Conservation (phyloP, 441 rosid genomes). For the Pelargonium citronellum region DNA sequence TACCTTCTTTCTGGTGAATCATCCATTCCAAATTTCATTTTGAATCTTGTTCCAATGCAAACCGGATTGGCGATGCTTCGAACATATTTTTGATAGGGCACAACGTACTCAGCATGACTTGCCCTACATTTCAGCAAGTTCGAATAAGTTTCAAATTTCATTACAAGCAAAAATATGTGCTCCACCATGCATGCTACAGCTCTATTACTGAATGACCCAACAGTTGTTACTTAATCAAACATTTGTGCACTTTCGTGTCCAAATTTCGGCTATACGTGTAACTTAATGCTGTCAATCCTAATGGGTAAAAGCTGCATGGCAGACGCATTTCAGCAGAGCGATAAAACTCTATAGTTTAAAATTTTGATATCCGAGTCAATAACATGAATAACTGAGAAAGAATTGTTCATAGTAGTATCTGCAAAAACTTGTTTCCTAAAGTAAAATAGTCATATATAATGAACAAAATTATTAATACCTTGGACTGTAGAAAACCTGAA, state of each 20-base stretch:
- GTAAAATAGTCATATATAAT: conserved; percentile 1
- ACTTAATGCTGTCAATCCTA: not conserved
- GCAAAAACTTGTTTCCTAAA: not conserved
- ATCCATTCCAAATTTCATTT: conserved; percentile 68
- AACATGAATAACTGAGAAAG: not conserved
- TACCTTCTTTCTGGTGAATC: conserved; percentile 88
- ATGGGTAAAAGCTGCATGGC: not conserved
- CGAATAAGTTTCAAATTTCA: conserved; percentile 7
- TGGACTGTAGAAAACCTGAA: conserved; percentile 80
- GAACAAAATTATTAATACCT: conserved; percentile 41
- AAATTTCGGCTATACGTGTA: not conserved
- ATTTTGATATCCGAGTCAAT: not conserved
- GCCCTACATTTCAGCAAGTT: conserved; percentile 51
- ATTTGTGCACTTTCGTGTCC: not conserved
- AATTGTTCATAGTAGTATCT: not conserved
- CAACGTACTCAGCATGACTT: conserved; percentile 73
- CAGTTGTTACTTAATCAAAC: not conserved
- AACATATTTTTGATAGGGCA: conserved; percentile 62
- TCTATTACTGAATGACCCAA: too few species aligned
- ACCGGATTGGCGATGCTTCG: conserved; percentile 51
- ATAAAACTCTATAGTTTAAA: not conserved
- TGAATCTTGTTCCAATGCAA: conserved; percentile 70
- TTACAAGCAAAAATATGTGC: not conserved
- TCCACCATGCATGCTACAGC: not conserved
- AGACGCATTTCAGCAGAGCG: too few species aligned